phyloP scores from a whole-genome alignment of 495 filamentous ascomycete species.

The Collariella sp. region DNA sequence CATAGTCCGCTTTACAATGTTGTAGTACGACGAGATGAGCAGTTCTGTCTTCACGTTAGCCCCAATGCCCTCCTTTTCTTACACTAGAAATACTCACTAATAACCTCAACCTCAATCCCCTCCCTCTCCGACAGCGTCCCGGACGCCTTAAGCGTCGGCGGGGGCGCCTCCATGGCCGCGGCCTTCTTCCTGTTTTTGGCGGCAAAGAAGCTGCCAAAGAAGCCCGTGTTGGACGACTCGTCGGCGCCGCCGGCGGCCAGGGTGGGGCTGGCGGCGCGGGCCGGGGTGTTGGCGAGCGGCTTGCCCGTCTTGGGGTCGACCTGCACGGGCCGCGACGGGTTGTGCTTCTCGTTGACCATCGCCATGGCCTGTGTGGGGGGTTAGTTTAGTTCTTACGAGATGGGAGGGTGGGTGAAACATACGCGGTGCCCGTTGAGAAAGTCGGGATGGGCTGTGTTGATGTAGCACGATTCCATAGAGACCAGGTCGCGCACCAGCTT shows the following conservation, averaged over 20 bases:
- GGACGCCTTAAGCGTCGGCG: conserved; percentile 85
- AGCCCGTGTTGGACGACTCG: conserved; percentile 57
- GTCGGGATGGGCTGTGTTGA: conserved; percentile 98
- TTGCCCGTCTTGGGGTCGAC: conserved; percentile 99
- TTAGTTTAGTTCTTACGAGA: not conserved
- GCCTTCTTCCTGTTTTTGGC: conserved; percentile 99
- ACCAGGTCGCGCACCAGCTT: conserved; percentile 94
- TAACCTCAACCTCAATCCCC: conserved; percentile 90
- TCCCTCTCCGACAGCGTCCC: conserved; percentile 89
- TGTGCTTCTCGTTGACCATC: conserved; percentile 86
- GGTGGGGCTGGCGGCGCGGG: conserved; percentile 61
- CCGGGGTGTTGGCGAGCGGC: conserved; percentile 64
- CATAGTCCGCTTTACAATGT: conserved; percentile 96
- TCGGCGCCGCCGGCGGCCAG: conserved; percentile 40
- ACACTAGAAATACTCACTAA: too few species aligned
- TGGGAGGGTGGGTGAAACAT: conserved; percentile 24
- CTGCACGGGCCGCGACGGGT: conserved; percentile 74
- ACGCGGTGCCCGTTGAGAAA: conserved; percentile 91
- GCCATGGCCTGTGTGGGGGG: conserved; percentile 66
- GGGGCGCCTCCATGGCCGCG: conserved; percentile 95
- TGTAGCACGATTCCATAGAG: conserved; percentile 89
- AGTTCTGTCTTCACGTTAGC: conserved; percentile 52
- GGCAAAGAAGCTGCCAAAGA: conserved; percentile 96
- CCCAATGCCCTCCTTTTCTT: too few species aligned
- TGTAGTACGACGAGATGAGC: conserved; percentile 93